These are phyloP conservation scores for Arabis hirsuta DNA, from an alignment of 345 rosid species.

Conservation along the genomic window DNA sequence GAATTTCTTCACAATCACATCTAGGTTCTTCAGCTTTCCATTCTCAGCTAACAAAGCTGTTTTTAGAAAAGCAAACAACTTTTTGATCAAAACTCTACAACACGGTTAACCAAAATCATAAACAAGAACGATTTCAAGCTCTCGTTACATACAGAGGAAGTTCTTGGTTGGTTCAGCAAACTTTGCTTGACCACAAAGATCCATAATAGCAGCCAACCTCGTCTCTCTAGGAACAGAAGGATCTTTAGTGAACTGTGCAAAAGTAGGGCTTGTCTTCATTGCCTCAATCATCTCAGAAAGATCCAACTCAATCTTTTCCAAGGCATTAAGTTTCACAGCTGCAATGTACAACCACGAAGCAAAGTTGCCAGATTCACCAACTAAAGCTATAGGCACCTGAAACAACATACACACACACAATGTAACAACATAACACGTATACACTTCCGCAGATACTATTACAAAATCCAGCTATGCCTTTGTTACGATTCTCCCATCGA, in stretches of 20 bases:
- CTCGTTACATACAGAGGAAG: slow-evolving; percentile 65
- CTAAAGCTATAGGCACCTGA: slow-evolving; percentile 76
- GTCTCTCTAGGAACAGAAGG: slow-evolving; percentile 67
- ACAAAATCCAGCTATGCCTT: slow-evolving; percentile 7
- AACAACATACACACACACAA: slow-evolving; percentile 13
- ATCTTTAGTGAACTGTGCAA: slow-evolving; percentile 76
- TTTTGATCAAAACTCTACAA: background rate
- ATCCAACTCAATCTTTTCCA: slow-evolving; percentile 83
- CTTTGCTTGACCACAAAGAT: slow-evolving; percentile 67
- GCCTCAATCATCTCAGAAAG: slow-evolving; percentile 70
- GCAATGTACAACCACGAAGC: slow-evolving; percentile 80
- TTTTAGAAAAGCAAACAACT: slow-evolving; percentile 1
- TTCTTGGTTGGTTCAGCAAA: slow-evolving; percentile 71
- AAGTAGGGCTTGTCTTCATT: slow-evolving; percentile 59
- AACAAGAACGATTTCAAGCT: background rate
- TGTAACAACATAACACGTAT: background rate
- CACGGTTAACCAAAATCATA: background rate
- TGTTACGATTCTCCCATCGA: background rate
- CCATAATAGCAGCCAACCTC: slow-evolving; percentile 65
- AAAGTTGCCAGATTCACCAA: slow-evolving; percentile 87
- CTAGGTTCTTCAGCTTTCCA: slow-evolving; percentile 72
- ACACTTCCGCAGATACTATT: background rate
- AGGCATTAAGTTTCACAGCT: slow-evolving; percentile 62
- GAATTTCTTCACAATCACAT: slow-evolving; percentile 66
- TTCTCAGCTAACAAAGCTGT: slow-evolving; percentile 82